Conservation (phyloP, 208 protist species). For the Crithidia acanthocephali region DNA sequence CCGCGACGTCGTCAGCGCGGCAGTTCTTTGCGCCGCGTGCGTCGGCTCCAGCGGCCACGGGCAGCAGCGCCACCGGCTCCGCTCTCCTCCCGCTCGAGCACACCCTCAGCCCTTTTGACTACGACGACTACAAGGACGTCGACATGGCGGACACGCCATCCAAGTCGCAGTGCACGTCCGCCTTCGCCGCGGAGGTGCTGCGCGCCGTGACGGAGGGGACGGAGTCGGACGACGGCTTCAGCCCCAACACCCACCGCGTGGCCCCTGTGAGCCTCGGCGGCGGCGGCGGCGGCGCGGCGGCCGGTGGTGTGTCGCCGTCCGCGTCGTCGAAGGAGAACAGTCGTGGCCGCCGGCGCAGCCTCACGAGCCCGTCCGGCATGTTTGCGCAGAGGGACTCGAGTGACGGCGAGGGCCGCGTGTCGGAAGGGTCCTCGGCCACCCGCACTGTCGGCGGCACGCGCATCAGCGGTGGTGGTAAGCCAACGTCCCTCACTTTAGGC, state of each 20-base stretch:
- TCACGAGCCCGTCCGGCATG: constrained; percentile 14
- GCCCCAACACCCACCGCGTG: no score
- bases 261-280: not conserved
- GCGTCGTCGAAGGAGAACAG: not conserved
- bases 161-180: constrained; percentile 4
- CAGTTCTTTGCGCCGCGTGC: constrained; percentile 2
- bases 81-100: not conserved
- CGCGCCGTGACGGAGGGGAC: not conserved
- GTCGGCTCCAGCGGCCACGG: not conserved
- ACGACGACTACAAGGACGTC: not conserved
- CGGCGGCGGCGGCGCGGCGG: not conserved
- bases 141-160: not conserved
- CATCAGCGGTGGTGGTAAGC: constrained; percentile 6
- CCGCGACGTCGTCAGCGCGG: not conserved
- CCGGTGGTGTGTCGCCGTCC: no score
- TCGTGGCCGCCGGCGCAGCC: constrained; percentile 10
- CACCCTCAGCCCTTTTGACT: constrained; percentile 11
- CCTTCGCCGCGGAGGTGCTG: constrained; percentile 6
- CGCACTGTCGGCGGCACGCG: not conserved
- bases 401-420: constrained; percentile 1
- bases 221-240: not conserved
- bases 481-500: constrained; percentile 9
- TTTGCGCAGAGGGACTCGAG: constrained; percentile 9
- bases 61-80: not conserved
- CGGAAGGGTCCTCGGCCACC: not conserved